Base-by-base conservation (phyloP, 495 filamentous ascomycete genomes). In the Talaromyces ruber region DNA sequence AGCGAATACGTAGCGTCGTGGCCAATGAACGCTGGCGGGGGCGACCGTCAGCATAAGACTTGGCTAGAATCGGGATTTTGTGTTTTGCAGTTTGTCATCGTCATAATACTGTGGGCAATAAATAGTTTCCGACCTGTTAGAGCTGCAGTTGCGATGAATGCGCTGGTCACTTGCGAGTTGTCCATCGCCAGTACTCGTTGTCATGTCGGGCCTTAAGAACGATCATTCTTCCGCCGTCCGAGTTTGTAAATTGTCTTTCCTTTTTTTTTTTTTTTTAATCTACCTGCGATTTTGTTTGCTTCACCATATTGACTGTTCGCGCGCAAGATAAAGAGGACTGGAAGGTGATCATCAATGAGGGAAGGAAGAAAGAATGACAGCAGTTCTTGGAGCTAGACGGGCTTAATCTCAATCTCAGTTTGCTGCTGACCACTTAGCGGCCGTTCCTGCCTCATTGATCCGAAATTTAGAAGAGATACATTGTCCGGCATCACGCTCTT, bases 131-230 rank as follows among this genome's bases (percentile, higher is more conserved):
- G 29, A 34, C 54, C 54, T 57, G 26, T 57, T 29, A 50, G 43
- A 32, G 59, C 59, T 60, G 59, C 59, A 60, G 59, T 39, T 50
- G 25, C 37, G 57, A 59, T 59, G 37, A 47, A 60, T 63, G 62
- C 55, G 62, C 57, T 63, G 62, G 62, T 60, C 62, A 63, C 22
- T 58, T 63, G 61, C 61, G 53, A 56, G 52, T 63, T 56, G 61
- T 58, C 22, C 32, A 34, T 62, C 60, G 29, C 22, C 21, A 39
- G 22, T n/a, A n/a, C 52, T 55, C 18, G 24, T n/a, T 59, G 34
- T 59, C 61, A 3, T 14, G 22, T 47, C 34, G 4, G 9, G 30
- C 43, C 30, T 29, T 59, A 52, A 63, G 37, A 22, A 7, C 39
- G 45, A 24, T 39, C 43, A 21, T 30, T 45, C 28, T 18, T 29